Conservation (phyloP, 2,329 filamentous ascomycete species). For the Aulographum hederae region DNA sequence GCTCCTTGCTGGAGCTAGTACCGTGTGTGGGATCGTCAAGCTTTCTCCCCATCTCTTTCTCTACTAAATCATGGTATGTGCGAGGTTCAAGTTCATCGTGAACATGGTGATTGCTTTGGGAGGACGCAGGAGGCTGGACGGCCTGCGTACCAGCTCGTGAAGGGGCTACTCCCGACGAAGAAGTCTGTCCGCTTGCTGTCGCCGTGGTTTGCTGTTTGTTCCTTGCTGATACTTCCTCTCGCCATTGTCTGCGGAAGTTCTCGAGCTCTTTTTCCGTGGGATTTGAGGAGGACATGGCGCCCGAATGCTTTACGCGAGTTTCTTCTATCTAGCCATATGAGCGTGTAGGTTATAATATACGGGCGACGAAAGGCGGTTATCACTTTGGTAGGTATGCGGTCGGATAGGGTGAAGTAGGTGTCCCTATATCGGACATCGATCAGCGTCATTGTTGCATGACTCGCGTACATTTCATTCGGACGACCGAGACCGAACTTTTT, state of each 20-base stretch:
- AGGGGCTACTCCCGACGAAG: not conserved
- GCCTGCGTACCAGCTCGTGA: not conserved
- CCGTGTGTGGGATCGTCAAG: slow-evolving; percentile 23
- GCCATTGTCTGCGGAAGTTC: slow-evolving; percentile 72
- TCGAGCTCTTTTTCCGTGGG: slow-evolving; percentile 51
- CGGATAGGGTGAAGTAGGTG: too few species aligned
- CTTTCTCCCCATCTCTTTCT: slow-evolving; percentile 24
- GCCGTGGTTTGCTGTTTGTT: slow-evolving; percentile 8
- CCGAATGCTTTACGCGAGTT: too few species aligned
- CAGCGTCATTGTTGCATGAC: too few species aligned
- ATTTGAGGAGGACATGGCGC: slow-evolving; percentile 10
- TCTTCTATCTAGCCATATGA: too few species aligned
- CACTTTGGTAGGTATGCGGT: too few species aligned
- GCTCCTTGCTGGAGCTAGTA: slow-evolving; percentile 25
- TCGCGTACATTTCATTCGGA: too few species aligned
- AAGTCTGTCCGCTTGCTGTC: not conserved
- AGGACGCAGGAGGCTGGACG: not conserved
- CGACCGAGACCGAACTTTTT: too few species aligned
- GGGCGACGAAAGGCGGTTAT: too few species aligned
- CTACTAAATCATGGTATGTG: slow-evolving; percentile 25
- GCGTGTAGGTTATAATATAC: too few species aligned
- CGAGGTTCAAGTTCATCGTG: slow-evolving; percentile 21
- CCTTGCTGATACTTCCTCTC: slow-evolving; percentile 52
- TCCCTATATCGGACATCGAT: too few species aligned
- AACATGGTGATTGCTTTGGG: not conserved